phyloP scores from a whole-genome alignment of 768 basidiomycete genomes.

The Amanita subjunquillea region DNA sequence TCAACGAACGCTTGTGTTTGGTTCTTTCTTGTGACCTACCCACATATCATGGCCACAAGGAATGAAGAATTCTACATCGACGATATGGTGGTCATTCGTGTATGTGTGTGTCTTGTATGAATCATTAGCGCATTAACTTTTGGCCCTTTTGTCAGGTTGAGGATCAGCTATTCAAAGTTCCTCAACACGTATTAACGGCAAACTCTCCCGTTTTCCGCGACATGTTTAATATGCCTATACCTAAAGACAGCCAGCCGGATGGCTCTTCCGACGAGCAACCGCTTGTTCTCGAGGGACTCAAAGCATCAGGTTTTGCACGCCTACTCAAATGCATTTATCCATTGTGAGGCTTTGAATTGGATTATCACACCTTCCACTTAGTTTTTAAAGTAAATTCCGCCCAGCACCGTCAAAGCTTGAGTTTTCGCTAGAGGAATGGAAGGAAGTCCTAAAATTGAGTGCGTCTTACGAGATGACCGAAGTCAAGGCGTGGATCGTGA shows the following conservation, averaged over 20 bases:
- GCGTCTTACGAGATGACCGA: too few species aligned
- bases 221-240: neutral
- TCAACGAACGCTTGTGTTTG: too few species aligned
- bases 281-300: neutral
- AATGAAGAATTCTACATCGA: slow-evolving; percentile 1
- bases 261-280: slow-evolving; percentile 3
- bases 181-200: neutral
- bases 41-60: neutral
- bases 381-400: neutral
- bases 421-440: too few species aligned
- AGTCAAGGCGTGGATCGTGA: too few species aligned
- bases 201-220: slow-evolving; percentile 2
- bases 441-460: too few species aligned
- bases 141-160: neutral
- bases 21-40: too few species aligned
- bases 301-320: slow-evolving; percentile 1
- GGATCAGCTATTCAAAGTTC: slow-evolving; percentile 4
- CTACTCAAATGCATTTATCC: slow-evolving; percentile 15
- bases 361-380: neutral
- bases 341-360: neutral
- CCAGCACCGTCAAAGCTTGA: neutral
- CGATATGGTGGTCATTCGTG: neutral
- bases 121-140: neutral
- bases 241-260: neutral
- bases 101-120: neutral